Base-by-base conservation (phyloP, 2,329 filamentous ascomycete species). In the Sporothrix globosa region DNA sequence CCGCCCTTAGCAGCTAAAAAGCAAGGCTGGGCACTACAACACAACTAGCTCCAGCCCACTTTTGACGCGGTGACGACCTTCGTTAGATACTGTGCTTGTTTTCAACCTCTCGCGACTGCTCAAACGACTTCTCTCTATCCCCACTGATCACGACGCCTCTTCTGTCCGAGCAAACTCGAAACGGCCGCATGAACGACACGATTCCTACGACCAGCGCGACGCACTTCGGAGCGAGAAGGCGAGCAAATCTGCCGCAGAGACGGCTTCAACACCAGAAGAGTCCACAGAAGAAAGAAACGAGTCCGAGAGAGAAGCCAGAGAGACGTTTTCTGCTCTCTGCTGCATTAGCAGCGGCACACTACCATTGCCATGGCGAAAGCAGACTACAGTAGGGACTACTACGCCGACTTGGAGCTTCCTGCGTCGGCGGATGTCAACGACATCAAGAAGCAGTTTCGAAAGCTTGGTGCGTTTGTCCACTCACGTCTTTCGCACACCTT, bases 361-460 rank as follows among this genome's bases (percentile, higher is more conserved):
- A 19, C 41, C 66, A 66, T 77, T 82, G 85, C 75, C 75, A 92
- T 92, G 90, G 88, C 87, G 75, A 90, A 90, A 81, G 83, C 84
- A 75, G 90, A 92, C 78, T 83, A 86, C 54, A 69, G 17, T 24
- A 87, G 88, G 76, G 91, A 96, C 81, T 96, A 96, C 80, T 97
- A 97, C 81, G 90, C 89, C 73, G 93, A 96, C 81, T 84, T 97
- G 69, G 92, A 92, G 74, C 81, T 97, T 70, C 80, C 87, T 1
- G 82, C 86, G 13, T 86, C 85, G 75, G 92, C 92, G 68, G 88
- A 91, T 74, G 81, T 88, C 56, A 87, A 89, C 41, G 92, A 96
- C 53, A 89, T 97, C 78, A 95, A 92, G 82, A 96, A 91, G 80
- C 91, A 94, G 76, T 97, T 93, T 80, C 88, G 91, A 75, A 93